Base-by-base conservation (phyloP, 2,329 filamentous ascomycete species). In the Exophiala phaeomuriformis region DNA sequence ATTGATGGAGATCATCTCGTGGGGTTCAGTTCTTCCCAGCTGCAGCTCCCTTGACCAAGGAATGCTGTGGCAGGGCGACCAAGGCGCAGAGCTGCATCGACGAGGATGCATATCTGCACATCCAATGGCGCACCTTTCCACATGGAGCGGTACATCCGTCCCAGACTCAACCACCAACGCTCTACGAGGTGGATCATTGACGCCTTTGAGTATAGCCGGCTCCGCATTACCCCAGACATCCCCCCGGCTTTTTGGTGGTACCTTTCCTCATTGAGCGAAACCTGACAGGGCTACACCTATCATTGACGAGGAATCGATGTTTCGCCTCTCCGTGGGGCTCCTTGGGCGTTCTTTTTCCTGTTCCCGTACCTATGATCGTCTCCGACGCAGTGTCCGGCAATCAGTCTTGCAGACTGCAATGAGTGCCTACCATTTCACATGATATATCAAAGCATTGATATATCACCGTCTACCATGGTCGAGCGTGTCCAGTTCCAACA, bases 211-310 rank as follows among this genome's bases (percentile, higher is more conserved):
- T 42, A 41, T 57, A 57, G 55, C 45, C 40, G 31, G 39, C 45
- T 46, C 52, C 55, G 44, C 37, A 49, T 57, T 52, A 43, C 55
- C 55, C 55, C 55, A 30, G 55, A 57, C 43, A 12, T 47, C 31
- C 39, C 54, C 46, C 19, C 19, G 19, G 42, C 43, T 43, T 6
- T 27, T 32, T 30, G 36, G 46, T 28, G 44, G 28, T 19, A 35
- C 35, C 28, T 46, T 43, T 46, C 40, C 12, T 40, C 12, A 32
- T 43, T 44, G 35, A 37, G 31, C 42, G 12, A 9, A 32, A 27
- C 31, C 32, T 10, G 32, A 6, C 19, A 19, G 19, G 1, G 19
- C 19, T 19, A 19, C 19, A 19, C 19, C 19, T 19, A 19, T 19
- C 19, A 19, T 19, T 19, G 19, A 19, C 19, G 19, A 19, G 19